Evolutionary conservation across 352 stramenopile species (phyloP).

Genomic region (Pythium insidiosum): DNA sequence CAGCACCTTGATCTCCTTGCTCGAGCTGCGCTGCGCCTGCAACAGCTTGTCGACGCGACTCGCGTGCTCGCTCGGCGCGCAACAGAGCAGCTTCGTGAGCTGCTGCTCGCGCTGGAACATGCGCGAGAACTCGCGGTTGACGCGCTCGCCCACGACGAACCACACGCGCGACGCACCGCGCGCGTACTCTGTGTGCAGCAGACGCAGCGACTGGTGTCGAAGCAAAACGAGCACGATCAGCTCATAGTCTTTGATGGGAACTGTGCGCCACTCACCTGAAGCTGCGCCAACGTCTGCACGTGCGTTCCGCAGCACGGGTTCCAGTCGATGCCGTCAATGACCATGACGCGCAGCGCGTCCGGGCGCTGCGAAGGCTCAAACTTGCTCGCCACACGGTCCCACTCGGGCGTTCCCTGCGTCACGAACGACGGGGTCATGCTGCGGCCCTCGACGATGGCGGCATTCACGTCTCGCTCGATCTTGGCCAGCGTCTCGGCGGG

Average conservation of each 20-base stretch:
- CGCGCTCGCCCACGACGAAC: conserved; percentile 78
- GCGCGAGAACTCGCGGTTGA: conserved; percentile 67
- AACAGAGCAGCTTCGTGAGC: conserved; percentile 71
- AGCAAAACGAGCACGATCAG: too few relatives aligned
- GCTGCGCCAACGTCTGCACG: conserved; percentile 56
- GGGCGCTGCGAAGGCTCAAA: conserved; percentile 47
- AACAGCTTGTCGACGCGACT: conserved; percentile 59
- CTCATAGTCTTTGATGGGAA: too few relatives aligned
- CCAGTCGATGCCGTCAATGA: conserved; percentile 71
- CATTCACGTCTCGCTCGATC: conserved; percentile 75
- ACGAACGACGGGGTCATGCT: conserved; percentile 53
- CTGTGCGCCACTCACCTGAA: too few relatives aligned
- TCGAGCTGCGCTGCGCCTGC: conserved; percentile 38
- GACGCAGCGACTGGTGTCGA: conserved; percentile 58
- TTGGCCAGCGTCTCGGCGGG: conserved; percentile 25
- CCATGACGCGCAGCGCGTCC: conserved; percentile 71
- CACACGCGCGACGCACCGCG: conserved; percentile 63
- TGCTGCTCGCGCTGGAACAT: conserved; percentile 61
- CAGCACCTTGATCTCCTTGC: conserved; percentile 64
- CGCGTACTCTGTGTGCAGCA: conserved; percentile 67
- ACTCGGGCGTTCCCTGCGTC: conserved; percentile 40
- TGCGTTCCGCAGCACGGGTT: conserved; percentile 89
- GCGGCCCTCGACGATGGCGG: conserved; percentile 50
- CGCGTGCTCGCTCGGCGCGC: conserved; percentile 51
- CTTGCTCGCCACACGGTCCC: conserved; percentile 46